These are phyloP conservation scores for Russula vinacea DNA, from an alignment of 768 basidiomycete species.

Conservation along the genomic window DNA sequence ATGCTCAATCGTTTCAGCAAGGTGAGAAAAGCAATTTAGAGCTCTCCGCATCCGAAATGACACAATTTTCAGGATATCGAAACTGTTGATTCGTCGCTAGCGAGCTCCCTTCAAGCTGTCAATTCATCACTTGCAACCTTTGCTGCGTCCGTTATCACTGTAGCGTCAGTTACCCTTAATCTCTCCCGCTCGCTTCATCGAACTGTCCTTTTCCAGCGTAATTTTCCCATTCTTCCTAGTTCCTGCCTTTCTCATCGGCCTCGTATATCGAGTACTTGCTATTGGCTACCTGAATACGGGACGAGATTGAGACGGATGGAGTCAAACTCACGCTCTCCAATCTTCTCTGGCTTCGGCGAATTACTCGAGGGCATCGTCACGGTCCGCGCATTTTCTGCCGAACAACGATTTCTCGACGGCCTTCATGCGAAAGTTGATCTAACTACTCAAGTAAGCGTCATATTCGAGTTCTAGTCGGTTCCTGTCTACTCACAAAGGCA, in stretches of 20 bases:
- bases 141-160: conserved; percentile 68
- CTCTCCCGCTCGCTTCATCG: conserved; percentile 30
- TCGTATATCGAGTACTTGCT: conserved; percentile 65
- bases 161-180: conserved; percentile 47
- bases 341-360: conserved; percentile 80
- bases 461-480: not conserved
- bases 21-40: conserved; percentile 35
- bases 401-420: conserved; percentile 69
- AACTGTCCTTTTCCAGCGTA: conserved; percentile 39
- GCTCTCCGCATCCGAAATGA: not conserved
- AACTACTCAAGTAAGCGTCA: conserved; percentile 60
- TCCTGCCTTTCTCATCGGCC: conserved; percentile 71
- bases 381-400: conserved; percentile 85
- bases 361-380: conserved; percentile 88
- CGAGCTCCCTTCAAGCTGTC: conserved; percentile 66
- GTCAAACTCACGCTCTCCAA: conserved; percentile 80
- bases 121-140: conserved; percentile 76
- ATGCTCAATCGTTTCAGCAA: conserved; percentile 86
- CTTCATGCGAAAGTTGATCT: conserved; percentile 71
- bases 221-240: conserved; percentile 83
- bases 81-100: conserved; percentile 75
- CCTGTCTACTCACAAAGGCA: not conserved
- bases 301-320: conserved; percentile 87
- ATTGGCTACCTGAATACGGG: conserved; percentile 76
- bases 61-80: conserved; percentile 62